Percentiles rank a stretch among this genome's conserved stretches.
phyloP scores from a whole-genome alignment of 1,139 yeast genomes.

The Blastobotrys malaysiensis region DNA sequence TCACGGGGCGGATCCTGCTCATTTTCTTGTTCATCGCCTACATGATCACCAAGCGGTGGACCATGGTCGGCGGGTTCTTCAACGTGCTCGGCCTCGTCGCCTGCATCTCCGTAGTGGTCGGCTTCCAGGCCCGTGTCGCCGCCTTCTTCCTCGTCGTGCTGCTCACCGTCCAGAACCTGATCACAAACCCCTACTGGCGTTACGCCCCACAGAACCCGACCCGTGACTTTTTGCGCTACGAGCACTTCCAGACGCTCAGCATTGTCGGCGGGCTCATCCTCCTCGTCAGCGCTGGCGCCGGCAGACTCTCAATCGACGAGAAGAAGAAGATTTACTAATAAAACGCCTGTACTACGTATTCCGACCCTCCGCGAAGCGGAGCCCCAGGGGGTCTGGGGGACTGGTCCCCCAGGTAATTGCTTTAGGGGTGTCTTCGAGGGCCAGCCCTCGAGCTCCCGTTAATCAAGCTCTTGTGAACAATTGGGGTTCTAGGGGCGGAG shows the following conservation, averaged over 20 bases:
- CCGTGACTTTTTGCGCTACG: constrained; percentile 88
- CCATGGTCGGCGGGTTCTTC: constrained; percentile 58
- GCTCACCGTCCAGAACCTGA: constrained; percentile 68
- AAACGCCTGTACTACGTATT: background rate
- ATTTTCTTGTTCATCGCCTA: constrained; percentile 84
- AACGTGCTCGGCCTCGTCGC: constrained; percentile 66
- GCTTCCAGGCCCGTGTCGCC: constrained; percentile 87
- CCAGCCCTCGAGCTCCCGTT: background rate
- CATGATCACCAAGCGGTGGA: constrained; percentile 73
- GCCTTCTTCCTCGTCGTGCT: constrained; percentile 74
- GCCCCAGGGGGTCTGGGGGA: background rate
- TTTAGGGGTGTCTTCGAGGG: no score
- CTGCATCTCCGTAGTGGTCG: constrained; percentile 79
- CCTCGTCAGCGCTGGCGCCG: constrained; percentile 95
- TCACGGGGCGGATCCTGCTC: constrained; percentile 85
- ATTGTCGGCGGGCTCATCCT: constrained; percentile 91
- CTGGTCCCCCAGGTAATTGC: background rate
- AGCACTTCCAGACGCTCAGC: constrained; percentile 89
- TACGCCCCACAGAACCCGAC: constrained; percentile 63
- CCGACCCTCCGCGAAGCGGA: background rate
- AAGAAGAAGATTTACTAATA: constrained; percentile 82
- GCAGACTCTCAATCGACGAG: constrained; percentile 88
- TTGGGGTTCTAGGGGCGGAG: background rate
- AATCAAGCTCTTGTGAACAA: background rate
- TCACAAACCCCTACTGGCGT: constrained; percentile 88